Evolutionary conservation across 202 grass and related monocot genomes (phyloP).

Genomic region (Setaria viridis): DNA sequence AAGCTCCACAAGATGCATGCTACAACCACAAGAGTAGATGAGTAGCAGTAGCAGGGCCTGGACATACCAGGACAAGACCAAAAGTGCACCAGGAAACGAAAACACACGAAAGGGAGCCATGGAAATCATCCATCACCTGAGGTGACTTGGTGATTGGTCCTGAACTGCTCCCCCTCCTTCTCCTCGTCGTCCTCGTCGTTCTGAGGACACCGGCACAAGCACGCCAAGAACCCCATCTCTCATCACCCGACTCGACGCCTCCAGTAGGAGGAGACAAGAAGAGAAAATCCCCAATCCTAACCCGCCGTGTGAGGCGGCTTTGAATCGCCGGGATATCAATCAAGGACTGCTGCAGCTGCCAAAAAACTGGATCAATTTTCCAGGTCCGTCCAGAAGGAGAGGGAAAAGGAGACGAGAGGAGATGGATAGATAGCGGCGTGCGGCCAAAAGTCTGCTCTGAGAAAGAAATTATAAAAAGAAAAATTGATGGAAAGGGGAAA

Average conservation of each 20-base stretch:
- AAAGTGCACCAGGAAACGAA: neutral
- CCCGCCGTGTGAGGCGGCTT: neutral
- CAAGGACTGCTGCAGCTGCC: constrained; percentile 4
- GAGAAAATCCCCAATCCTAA: constrained; percentile 8
- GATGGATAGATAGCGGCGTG: constrained; percentile 49
- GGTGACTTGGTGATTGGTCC: constrained; percentile 28
- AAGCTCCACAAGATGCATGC: constrained; percentile 5
- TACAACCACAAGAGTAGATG: neutral
- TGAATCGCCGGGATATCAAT: neutral
- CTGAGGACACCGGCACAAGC: constrained; percentile 51
- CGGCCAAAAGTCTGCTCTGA: constrained; percentile 45
- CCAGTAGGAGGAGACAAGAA: constrained; percentile 21
- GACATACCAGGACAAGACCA: neutral
- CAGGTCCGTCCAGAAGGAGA: constrained; percentile 18
- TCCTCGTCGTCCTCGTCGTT: constrained; percentile 23
- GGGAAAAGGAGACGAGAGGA: neutral
- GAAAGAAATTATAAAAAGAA: neutral
- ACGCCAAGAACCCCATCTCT: constrained; percentile 61
- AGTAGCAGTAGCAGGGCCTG: neutral
- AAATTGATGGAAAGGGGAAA: constrained; percentile 32
- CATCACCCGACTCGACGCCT: constrained; percentile 41
- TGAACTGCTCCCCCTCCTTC: constrained; percentile 36
- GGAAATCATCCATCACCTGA: constrained; percentile 48
- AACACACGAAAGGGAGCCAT: neutral
- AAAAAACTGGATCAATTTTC: constrained; percentile 24